Conservation (phyloP, 306 rosid species). For the Trifolium dubium region DNA sequence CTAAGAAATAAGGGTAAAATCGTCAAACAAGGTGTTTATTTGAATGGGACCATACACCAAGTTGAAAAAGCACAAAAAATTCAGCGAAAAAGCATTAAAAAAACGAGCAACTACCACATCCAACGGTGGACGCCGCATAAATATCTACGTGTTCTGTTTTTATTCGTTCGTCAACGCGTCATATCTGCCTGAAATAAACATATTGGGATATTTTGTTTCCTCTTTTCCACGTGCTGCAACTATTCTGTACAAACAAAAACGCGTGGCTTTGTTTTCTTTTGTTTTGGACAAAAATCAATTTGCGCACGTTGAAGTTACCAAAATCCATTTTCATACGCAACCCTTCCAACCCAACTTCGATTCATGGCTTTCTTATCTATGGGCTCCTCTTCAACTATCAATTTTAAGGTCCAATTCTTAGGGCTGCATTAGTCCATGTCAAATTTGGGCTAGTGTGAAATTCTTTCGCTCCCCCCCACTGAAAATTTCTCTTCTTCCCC, state of each 20-base stretch:
- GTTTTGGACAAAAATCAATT: neutral
- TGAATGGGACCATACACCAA: slow-evolving; percentile 34
- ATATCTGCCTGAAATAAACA: slow-evolving; percentile 19
- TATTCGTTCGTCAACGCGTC: slow-evolving; percentile 17
- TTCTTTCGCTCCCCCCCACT: too few relatives aligned
- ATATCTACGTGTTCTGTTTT: slow-evolving; percentile 23
- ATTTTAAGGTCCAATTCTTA: too few relatives aligned
- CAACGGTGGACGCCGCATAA: slow-evolving; percentile 41
- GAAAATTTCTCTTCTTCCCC: too few relatives aligned
- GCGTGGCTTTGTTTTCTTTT: neutral
- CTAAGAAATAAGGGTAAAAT: slow-evolving; percentile 26
- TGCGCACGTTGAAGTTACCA: slow-evolving; percentile 8
- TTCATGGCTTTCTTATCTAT: neutral
- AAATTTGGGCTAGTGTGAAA: too few relatives aligned
- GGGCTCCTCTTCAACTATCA: too few relatives aligned
- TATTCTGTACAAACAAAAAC: neutral
- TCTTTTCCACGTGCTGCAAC: slow-evolving; percentile 25
- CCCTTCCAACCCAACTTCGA: neutral
- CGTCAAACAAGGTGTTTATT: slow-evolving; percentile 7
- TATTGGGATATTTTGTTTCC: slow-evolving; percentile 10
- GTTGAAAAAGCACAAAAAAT: slow-evolving; percentile 33
- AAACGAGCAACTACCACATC: neutral
- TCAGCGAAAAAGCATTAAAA: neutral
- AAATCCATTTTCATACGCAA: neutral
- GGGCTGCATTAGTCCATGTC: too few relatives aligned